Evolutionary conservation across 1,139 yeast species (phyloP).

Genomic region (Blastobotrys illinoisensis): DNA sequence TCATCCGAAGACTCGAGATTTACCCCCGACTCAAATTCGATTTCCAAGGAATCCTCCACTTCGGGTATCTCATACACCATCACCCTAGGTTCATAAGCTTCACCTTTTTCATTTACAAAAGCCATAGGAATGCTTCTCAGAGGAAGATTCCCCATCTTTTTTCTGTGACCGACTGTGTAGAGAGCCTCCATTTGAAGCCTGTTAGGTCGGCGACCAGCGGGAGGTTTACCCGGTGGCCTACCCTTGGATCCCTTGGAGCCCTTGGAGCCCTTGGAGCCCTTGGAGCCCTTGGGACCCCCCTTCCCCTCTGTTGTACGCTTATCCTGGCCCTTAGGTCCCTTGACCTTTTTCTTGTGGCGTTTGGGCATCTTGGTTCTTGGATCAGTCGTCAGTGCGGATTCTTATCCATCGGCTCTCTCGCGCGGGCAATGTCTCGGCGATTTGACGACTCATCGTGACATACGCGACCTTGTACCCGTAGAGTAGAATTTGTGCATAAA

Average conservation of each 20-base stretch:
- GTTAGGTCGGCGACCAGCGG: neutral
- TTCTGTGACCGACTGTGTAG: neutral
- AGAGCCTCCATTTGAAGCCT: neutral
- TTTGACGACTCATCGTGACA: neutral
- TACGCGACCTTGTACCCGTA: too few relatives aligned
- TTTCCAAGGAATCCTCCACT: slow-evolving; percentile 6
- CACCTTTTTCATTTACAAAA: slow-evolving; percentile 11
- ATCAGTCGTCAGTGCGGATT: neutral
- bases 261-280: neutral
- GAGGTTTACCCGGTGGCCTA: neutral
- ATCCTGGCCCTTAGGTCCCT: neutral
- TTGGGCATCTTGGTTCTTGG: neutral
- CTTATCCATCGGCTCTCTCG: slow-evolving; percentile 4
- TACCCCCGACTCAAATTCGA: neutral
- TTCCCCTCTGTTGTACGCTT: neutral
- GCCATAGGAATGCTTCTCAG: neutral
- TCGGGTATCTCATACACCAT: slow-evolving; percentile 3
- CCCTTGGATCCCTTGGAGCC: neutral
- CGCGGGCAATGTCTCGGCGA: slow-evolving; percentile 2
- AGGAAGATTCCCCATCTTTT: slow-evolving; percentile 1
- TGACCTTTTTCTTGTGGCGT: neutral
- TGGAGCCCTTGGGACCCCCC: neutral
- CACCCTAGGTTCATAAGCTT: slow-evolving; percentile 9
- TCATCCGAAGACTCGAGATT: slow-evolving; percentile 4
- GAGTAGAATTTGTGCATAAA: too few relatives aligned